phyloP scores from a whole-genome alignment of 352 stramenopile species.

The Globisporangium carolinianum region DNA sequence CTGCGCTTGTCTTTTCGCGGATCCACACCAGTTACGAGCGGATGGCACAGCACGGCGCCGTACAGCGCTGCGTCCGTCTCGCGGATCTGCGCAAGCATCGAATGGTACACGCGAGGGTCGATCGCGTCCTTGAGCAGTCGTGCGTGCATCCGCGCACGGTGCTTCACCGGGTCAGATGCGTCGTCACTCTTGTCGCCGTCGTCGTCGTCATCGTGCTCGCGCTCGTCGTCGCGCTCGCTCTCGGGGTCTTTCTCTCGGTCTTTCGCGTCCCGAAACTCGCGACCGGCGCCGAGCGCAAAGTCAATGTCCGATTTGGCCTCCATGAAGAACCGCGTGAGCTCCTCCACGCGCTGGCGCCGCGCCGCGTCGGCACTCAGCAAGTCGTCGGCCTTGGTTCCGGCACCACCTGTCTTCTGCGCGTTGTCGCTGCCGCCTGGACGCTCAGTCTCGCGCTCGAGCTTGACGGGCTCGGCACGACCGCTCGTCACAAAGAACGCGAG shows the following conservation, averaged over 20 bases:
- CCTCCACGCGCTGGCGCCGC: conserved; percentile 74
- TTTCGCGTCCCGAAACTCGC: conserved; percentile 61
- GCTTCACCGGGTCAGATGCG: conserved; percentile 36
- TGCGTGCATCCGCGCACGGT: conserved; percentile 38
- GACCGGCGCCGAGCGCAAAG: conserved; percentile 67
- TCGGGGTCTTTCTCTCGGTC: conserved; percentile 48
- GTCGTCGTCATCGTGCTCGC: conserved; percentile 60
- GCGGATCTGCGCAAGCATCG: conserved; percentile 69
- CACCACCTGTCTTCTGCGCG: conserved; percentile 17
- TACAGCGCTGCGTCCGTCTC: conserved; percentile 79
- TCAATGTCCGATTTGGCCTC: conserved; percentile 88
- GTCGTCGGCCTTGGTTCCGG: conserved; percentile 30
- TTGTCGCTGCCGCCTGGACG: conserved; percentile 13
- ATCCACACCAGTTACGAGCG: conserved; percentile 71
- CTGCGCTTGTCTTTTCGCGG: conserved; percentile 70
- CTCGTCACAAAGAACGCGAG: conserved; percentile 56
- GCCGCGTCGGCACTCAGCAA: conserved; percentile 69
- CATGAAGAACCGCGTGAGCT: conserved; percentile 87
- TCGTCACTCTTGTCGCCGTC: conserved; percentile 37
- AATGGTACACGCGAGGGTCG: conserved; percentile 71
- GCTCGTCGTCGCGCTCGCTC: conserved; percentile 58
- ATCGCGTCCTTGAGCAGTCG: conserved; percentile 60
- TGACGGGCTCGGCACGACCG: conserved; percentile 60
- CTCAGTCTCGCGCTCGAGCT: conserved; percentile 62
- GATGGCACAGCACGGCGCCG: conserved; percentile 77